A percentile compares a stretch with the other conserved stretches of the same genome.
phyloP scores from a whole-genome alignment of 176 grass and related monocot species.

The Olyra latifolia region DNA sequence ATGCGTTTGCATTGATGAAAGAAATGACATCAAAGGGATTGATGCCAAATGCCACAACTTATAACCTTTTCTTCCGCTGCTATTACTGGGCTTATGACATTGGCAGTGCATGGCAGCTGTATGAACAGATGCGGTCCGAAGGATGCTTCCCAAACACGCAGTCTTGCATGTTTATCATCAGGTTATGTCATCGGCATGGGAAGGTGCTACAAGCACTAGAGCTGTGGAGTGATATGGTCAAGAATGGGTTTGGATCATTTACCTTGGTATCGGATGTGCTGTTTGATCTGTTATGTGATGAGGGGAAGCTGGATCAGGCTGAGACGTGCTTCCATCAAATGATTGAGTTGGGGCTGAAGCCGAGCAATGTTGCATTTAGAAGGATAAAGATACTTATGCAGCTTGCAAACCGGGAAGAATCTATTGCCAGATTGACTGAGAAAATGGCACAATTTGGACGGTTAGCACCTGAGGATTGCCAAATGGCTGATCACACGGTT shows the following conservation, averaged over 20 bases:
- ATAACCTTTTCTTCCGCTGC: slow-evolving; percentile 86
- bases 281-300: slow-evolving; percentile 78
- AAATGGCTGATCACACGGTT: slow-evolving; percentile 18
- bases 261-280: slow-evolving; percentile 79
- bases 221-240: slow-evolving; percentile 87
- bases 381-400: slow-evolving; percentile 92
- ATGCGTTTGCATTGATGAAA: slow-evolving; percentile 73
- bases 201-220: slow-evolving; percentile 55
- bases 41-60: slow-evolving; percentile 76
- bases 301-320: slow-evolving; percentile 75
- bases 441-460: slow-evolving; percentile 44
- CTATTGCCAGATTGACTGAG: slow-evolving; percentile 52
- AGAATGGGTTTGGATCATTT: slow-evolving; percentile 68
- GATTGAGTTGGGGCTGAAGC: slow-evolving; percentile 67
- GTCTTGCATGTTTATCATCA: slow-evolving; percentile 87
- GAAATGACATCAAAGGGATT: slow-evolving; percentile 68
- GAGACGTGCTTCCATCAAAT: slow-evolving; percentile 83
- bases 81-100: slow-evolving; percentile 84
- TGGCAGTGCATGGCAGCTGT: slow-evolving; percentile 52
- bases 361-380: slow-evolving; percentile 64
- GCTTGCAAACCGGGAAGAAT: slow-evolving; percentile 72
- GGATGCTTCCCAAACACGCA: slow-evolving; percentile 82
- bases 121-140: slow-evolving; percentile 58
- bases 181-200: slow-evolving; percentile 58
- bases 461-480: slow-evolving; percentile 33